Base-by-base conservation (phyloP, 2,329 filamentous ascomycete species). In the Ceratocystis cubensis region DNA sequence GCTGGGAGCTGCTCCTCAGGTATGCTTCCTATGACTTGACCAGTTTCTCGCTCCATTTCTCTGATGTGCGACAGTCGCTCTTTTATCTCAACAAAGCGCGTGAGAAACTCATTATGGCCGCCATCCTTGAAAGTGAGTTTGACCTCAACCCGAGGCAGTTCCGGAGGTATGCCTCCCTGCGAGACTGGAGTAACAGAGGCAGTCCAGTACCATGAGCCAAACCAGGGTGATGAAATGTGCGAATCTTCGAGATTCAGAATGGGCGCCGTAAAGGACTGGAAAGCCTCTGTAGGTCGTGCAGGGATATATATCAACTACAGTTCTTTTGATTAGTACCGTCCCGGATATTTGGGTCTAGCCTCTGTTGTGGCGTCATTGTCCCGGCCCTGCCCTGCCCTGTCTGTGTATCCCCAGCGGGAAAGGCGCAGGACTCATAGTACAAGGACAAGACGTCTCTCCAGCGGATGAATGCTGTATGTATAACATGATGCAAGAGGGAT, bases 101-200 rank as follows among this genome's bases (percentile, higher is more conserved):
- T 83, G 72, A 92, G 87, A 73, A 96, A 97, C 71, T 96, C 91
- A 74, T 88, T 94, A 67, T 92, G 92, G n/a, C 93, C 93, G 56
- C 93, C 93, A 69, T 97, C 92, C 73, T 91, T 92, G 79, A 97
- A 97, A 25, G 87, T 91, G 72, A 96, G 82, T 74, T 89, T 91
- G 70, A 96, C 76, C 72, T 94, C 90, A 56, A 96, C 80, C 33
- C 86, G 84, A 20, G 87, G 82, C 69, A 90, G 82, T 25, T 87
- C 80, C 4, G 87, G 77, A 0, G 92, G 89, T 63, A 96, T 89
- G 63, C 90, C 89, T 46, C 94, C 94, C 45, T 89, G 89, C 0
- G 87, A 78, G 28, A 96, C 89, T 1, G 93, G 91, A 71, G 88
- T 87, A 67, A 95, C 85, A 57, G 87, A 78, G 28, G 88, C 88